Percentiles rank a stretch among this genome's conserved stretches.
phyloP scores from a whole-genome alignment of 2,329 filamentous ascomycete genomes.

The Myriosclerotinia scirpicola region DNA sequence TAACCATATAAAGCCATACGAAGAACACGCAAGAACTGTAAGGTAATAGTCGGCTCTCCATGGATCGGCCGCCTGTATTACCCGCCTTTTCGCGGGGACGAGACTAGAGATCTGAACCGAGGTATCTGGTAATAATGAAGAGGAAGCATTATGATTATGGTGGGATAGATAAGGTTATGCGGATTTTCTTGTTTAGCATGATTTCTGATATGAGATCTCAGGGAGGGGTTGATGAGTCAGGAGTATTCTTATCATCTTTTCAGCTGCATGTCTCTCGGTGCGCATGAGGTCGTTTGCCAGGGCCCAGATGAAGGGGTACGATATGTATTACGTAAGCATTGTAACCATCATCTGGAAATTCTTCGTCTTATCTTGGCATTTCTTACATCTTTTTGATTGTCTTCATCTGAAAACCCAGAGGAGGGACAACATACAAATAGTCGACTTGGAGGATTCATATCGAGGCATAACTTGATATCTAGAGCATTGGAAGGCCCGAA shows the following conservation, averaged over 20 bases:
- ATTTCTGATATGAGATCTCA: not conserved
- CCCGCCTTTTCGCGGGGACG: slow-evolving; percentile 9
- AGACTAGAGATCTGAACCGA: not conserved
- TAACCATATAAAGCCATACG: slow-evolving; percentile 1
- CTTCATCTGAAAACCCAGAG: not conserved
- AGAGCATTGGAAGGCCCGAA: not conserved
- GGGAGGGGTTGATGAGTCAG: too few species aligned
- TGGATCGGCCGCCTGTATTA: too few species aligned
- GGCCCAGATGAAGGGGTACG: slow-evolving; percentile 13
- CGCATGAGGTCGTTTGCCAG: too few species aligned
- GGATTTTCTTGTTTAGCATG: not conserved
- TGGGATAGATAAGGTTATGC: not conserved
- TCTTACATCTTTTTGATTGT: not conserved
- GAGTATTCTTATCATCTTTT: not conserved
- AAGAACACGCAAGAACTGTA: not conserved
- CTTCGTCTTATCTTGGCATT: not conserved
- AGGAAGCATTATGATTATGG: not conserved
- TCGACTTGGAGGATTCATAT: not conserved
- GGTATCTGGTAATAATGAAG: not conserved
- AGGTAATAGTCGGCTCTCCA: too few species aligned
- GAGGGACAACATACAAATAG: not conserved
- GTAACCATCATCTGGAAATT: not conserved
- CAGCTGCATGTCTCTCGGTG: too few species aligned
- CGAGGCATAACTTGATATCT: not conserved
- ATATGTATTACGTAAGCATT: slow-evolving; percentile 7